A percentile compares a stretch with the other conserved stretches of the same genome.
Conservation (phyloP, 306 rosid species). For the Prinsepia uniflora region DNA sequence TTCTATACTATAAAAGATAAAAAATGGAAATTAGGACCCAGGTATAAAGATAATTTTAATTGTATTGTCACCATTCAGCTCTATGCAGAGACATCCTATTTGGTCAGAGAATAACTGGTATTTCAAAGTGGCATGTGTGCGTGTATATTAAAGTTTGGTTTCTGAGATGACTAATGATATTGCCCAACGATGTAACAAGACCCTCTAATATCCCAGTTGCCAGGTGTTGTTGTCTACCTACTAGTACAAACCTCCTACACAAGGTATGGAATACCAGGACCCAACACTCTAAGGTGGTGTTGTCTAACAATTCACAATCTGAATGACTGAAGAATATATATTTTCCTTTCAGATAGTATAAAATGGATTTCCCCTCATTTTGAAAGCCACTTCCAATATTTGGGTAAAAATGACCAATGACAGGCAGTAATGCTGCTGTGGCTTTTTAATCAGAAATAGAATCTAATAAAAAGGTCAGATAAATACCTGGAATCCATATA, state of each 20-base stretch:
- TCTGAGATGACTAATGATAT: not conserved
- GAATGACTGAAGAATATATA: no score
- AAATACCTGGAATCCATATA: conserved; percentile 81
- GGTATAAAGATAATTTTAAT: not conserved
- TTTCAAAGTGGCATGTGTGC: not conserved
- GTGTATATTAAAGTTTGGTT: not conserved
- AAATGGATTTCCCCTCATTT: not conserved
- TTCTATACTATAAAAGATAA: no score
- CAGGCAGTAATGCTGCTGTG: not conserved
- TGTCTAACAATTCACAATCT: no score
- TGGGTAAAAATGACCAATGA: not conserved
- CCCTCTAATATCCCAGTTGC: not conserved
- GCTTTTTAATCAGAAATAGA: conserved; percentile 13
- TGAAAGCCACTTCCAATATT: not conserved
- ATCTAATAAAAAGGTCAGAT: conserved; percentile 13
- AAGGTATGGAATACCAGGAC: no score
- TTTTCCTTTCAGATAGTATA: not conserved
- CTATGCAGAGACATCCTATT: not conserved
- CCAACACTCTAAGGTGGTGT: no score
- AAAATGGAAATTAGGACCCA: not conserved
- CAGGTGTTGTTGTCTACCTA: not conserved
- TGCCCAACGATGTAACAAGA: not conserved
- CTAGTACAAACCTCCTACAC: not conserved
- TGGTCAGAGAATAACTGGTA: not conserved
- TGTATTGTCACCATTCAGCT: not conserved